These are phyloP conservation scores for Chaetomidium leptoderma DNA, from an alignment of 495 filamentous ascomycete genomes.

Conservation along the genomic window DNA sequence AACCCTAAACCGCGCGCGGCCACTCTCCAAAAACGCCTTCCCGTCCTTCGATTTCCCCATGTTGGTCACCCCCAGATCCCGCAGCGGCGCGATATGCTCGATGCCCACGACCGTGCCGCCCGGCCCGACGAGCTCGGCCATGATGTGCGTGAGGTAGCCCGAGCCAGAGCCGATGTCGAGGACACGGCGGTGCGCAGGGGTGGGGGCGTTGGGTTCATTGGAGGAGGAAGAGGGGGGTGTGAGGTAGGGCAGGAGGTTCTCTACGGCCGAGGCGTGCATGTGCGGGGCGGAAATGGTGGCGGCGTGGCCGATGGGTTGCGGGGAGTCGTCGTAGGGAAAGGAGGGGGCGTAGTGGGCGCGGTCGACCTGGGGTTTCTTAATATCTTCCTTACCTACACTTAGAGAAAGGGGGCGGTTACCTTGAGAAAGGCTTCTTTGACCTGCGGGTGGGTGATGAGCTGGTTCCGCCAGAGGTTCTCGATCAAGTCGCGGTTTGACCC, in stretches of 20 bases:
- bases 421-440: slow-evolving; percentile 77
- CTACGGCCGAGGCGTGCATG: slow-evolving; percentile 84
- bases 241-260: slow-evolving; percentile 62
- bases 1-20: slow-evolving; percentile 66
- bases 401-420: slow-evolving; percentile 48
- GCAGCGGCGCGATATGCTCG: slow-evolving; percentile 79
- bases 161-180: slow-evolving; percentile 88
- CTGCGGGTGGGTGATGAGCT: slow-evolving; percentile 62
- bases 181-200: slow-evolving; percentile 47
- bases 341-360: slow-evolving; percentile 72
- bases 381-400: neutral
- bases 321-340: slow-evolving; percentile 78
- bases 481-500: slow-evolving; percentile 71
- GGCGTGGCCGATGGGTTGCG: slow-evolving; percentile 77
- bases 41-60: slow-evolving; percentile 71
- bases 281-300: slow-evolving; percentile 96
- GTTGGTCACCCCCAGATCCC: slow-evolving; percentile 68
- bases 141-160: slow-evolving; percentile 86
- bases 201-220: too few relatives aligned
- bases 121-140: slow-evolving; percentile 69
- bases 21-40: slow-evolving; percentile 52
- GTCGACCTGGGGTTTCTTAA: slow-evolving; percentile 61
- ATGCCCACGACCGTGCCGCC: slow-evolving; percentile 70
- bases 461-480: slow-evolving; percentile 67
- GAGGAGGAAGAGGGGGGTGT: slow-evolving; percentile 28